These are phyloP conservation scores for Monotropa hypopitys DNA, from an alignment of 179 eudicot species.

Conservation along the genomic window DNA sequence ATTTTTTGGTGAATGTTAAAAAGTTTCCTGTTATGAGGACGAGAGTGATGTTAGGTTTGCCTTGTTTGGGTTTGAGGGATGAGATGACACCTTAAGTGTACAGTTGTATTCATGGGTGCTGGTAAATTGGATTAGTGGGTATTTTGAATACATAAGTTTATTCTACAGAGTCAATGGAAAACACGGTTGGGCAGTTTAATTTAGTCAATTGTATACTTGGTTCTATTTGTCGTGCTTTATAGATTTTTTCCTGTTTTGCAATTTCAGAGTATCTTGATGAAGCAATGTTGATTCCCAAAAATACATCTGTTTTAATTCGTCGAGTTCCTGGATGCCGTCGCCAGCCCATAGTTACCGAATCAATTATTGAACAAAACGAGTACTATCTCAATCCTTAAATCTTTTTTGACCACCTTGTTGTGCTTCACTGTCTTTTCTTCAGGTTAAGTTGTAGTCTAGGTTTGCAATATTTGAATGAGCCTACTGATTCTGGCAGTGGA, in stretches of 20 bases:
- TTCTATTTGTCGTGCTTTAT: slow-evolving; percentile 27
- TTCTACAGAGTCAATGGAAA: not conserved
- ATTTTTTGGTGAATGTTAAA: not conserved
- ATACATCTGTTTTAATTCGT: slow-evolving; percentile 80
- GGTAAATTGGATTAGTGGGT: not conserved
- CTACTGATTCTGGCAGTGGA: not conserved
- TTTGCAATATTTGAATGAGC: not conserved
- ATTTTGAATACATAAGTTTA: not conserved
- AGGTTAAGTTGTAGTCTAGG: not conserved
- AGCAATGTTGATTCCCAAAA: slow-evolving; percentile 71
- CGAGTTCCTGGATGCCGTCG: slow-evolving; percentile 86
- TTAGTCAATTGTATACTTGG: slow-evolving; percentile 18
- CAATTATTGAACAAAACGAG: slow-evolving; percentile 50
- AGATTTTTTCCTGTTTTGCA: slow-evolving; percentile 35
- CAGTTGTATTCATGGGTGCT: not conserved
- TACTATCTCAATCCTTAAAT: slow-evolving; percentile 42
- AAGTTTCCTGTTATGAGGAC: not conserved
- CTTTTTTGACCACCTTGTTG: slow-evolving; percentile 5
- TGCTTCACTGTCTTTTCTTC: not conserved
- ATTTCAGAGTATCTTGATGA: slow-evolving; percentile 96
- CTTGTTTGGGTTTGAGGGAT: not conserved
- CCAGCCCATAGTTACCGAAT: slow-evolving; percentile 68
- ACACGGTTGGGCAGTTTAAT: not conserved
- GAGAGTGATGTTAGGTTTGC: not conserved
- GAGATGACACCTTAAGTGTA: not conserved